Evolutionary conservation across 176 grass and related monocot genomes (phyloP), one percentile per base, ranked within the genome.

Genomic region (Alloteropsis semialata): DNA sequence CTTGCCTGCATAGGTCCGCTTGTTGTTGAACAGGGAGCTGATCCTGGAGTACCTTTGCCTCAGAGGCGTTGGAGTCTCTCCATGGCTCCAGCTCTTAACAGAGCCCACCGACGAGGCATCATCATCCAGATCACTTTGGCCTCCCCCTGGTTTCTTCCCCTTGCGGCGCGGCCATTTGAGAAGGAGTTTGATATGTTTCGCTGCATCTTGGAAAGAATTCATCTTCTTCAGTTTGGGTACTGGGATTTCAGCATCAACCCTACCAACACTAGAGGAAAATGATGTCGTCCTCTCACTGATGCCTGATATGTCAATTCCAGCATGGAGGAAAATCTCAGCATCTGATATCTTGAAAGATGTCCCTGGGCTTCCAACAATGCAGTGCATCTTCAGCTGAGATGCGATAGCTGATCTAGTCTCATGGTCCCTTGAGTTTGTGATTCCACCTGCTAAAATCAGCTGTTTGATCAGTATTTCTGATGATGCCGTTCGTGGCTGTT

Each of bases 401-500:
- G 88, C 81, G 1, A 91, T 84, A 22, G 74, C 83, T 34, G 92
- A 89, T 61, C 88, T 91, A 29, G 80, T 85, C 54, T 72, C 81
- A 42, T 74, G 75, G 67, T 89, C 86, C 65, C 87, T 98, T 5
- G 83, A 91, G 58, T 91, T 95, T 30, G 86, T 83, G 36, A 95
- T 90, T n/a, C 96, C 96, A 8, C 96, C 96, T 27, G 92, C 96
- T 38, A 88, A 81, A 72, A 91, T 89, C 58, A 98, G 30, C 38
- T 95, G 90, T 67, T 93, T 95, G 46, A 98, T 95, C 46, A 98
- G 84, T 79, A 98, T 89, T 36, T 98, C 95, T 4, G 90, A 94
- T 3, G 92, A 95, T 69, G 88, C 79, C 2, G 90, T 95, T 8
- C 25, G 87, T 0, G 96, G 96, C 24, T 91, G 96, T 62, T 88